phyloP scores from a whole-genome alignment of 768 basidiomycete species.

The Gautieria morchelliformis region DNA sequence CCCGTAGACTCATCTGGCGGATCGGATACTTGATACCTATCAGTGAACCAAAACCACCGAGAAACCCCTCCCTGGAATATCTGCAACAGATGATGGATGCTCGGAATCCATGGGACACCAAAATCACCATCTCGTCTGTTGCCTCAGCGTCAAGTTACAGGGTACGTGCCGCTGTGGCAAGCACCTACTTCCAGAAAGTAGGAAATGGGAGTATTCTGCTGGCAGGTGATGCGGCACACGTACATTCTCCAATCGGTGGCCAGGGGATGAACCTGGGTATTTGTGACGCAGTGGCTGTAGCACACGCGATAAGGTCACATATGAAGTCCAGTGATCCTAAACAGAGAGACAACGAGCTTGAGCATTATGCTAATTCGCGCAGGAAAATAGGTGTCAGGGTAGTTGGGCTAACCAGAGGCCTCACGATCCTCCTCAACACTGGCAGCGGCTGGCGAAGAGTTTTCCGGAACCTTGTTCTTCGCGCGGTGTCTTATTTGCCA shows the following conservation, averaged over 20 bases:
- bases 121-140: not conserved
- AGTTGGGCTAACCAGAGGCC: slow-evolving; percentile 31
- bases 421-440: slow-evolving; percentile 14
- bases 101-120: not conserved
- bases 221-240: slow-evolving; percentile 21
- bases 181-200: not conserved
- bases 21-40: slow-evolving; percentile 31
- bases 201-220: not conserved
- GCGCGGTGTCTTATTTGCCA: not conserved
- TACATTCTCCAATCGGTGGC: slow-evolving; percentile 25
- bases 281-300: slow-evolving; percentile 40
- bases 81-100: slow-evolving; percentile 34
- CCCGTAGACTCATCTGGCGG: slow-evolving; percentile 24
- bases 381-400: slow-evolving; percentile 31
- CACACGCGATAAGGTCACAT: slow-evolving; percentile 31
- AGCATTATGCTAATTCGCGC: slow-evolving; percentile 27
- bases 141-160: not conserved
- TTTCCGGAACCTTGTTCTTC: not conserved
- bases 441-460: not conserved
- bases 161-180: slow-evolving; percentile 1
- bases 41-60: slow-evolving; percentile 26
- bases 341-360: slow-evolving; percentile 17
- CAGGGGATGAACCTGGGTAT: slow-evolving; percentile 43
- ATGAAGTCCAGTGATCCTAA: slow-evolving; percentile 18
- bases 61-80: slow-evolving; percentile 29